These are phyloP conservation scores for Microcera coccophila DNA, from an alignment of 2,329 filamentous ascomycete genomes.

Conservation along the genomic window DNA sequence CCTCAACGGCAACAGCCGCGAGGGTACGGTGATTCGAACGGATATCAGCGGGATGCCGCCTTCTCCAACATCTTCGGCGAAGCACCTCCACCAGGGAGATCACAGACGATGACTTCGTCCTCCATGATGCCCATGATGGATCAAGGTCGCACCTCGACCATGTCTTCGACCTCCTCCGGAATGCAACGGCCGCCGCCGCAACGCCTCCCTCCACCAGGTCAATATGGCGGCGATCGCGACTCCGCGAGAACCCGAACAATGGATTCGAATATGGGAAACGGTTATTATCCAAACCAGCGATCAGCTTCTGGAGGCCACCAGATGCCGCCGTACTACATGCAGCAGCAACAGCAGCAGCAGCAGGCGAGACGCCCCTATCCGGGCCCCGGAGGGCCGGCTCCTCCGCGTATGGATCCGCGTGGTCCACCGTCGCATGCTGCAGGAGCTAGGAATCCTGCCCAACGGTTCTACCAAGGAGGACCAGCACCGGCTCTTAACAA, in stretches of 20 bases:
- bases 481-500: constrained; percentile 70
- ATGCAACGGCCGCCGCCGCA: constrained; percentile 65
- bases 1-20: constrained; percentile 36
- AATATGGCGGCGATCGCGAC: constrained; percentile 34
- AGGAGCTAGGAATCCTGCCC: constrained; percentile 41
- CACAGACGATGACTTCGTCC: constrained; percentile 90
- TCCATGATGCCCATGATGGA: constrained; percentile 47
- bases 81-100: constrained; percentile 79
- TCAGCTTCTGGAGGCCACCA: constrained; percentile 49
- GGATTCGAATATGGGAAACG: constrained; percentile 42
- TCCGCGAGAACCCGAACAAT: constrained; percentile 28
- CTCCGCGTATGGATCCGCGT: constrained; percentile 62
- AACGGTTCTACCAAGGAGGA: constrained; percentile 61
- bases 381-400: constrained; percentile 47
- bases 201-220: constrained; percentile 43
- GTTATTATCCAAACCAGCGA: constrained; percentile 53
- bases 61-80: constrained; percentile 95
- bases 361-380: constrained; percentile 44
- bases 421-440: constrained; percentile 43
- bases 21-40: constrained; percentile 50
- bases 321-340: constrained; percentile 44
- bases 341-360: constrained; percentile 44
- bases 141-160: constrained; percentile 72
- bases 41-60: constrained; percentile 82
- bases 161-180: constrained; percentile 53